Percentiles rank a stretch among this genome's conserved stretches.
These are phyloP conservation scores for Actinidia arguta DNA, from an alignment of 179 eudicot genomes.

Conservation along the genomic window DNA sequence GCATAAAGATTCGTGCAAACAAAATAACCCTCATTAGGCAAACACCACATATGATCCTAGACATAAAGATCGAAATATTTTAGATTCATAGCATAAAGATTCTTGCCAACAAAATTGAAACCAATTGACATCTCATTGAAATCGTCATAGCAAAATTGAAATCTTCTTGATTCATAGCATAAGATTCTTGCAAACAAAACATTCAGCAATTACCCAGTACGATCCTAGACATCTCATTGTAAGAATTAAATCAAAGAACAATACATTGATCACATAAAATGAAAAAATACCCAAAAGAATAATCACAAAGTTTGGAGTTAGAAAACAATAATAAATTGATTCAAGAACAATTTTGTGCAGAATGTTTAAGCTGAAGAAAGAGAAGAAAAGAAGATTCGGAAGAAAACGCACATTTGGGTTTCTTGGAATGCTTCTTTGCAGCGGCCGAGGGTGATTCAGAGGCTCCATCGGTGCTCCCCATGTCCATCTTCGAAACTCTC, in stretches of 20 bases:
- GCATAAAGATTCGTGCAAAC: background rate
- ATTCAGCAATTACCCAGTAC: background rate
- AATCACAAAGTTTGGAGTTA: background rate
- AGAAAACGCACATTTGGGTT: constrained; percentile 41
- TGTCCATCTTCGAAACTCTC: constrained; percentile 15
- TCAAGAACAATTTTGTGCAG: background rate
- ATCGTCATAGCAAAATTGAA: too few species aligned
- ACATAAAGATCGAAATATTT: too few species aligned
- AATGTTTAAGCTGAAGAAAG: background rate
- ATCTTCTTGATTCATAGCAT: too few species aligned
- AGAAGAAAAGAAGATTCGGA: background rate
- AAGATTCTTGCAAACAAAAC: background rate
- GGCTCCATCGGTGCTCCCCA: constrained; percentile 13
- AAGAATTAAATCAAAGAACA: background rate
- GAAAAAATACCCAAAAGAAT: background rate
- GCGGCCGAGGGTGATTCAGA: constrained; percentile 28
- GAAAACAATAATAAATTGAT: background rate
- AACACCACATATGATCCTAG: too few species aligned
- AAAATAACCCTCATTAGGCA: background rate
- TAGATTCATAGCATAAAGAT: too few species aligned
- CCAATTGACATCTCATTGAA: background rate
- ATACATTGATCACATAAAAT: background rate
- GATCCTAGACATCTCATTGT: background rate
- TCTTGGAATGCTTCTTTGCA: constrained; percentile 38
- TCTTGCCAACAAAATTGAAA: background rate